Base-by-base conservation (phyloP, 2,329 filamentous ascomycete species). In the Apiospora saccharicola region DNA sequence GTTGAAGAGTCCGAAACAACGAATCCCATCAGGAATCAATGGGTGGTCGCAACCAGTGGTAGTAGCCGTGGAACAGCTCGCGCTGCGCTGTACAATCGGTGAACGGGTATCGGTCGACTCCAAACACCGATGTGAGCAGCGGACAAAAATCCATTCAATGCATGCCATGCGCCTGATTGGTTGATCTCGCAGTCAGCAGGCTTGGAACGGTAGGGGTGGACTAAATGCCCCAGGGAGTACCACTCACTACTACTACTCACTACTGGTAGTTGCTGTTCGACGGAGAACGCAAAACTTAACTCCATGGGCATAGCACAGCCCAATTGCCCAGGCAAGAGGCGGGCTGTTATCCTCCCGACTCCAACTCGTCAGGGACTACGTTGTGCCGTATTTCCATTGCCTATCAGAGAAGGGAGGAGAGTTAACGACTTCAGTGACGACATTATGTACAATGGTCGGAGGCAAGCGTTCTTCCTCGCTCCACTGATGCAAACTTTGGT, bases 281-380 rank as follows among this genome's bases (percentile, higher is more conserved):
- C 53, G 53, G 57, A 64, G 57, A 64, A 64, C 34, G 3, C 57
- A 64, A 61, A 61, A 64, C 57, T 64, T 64, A 64, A 64, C 57
- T 64, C 57, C 53, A 34, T 19, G n/a, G n/a, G n/a, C 24, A 61
- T 34, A n/a, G 57, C 34, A 64, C 41, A 13, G 57, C 34, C 57
- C 34, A 41, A 41, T 61, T 34, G 53, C 53, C 53, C 51, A 57
- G 24, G 51, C 13, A 19, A 57, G 8, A 19, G 51, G 14, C 51
- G 26, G 51, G 26, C 14, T 22, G 26, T 26, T 30, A 14, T 57
- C 51, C 24, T 57, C 14, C 51, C 51, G 26, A 34, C 30, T 30
- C 51, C 34, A 22, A 22, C 53, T 22, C 26, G 10, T 37, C 53
- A 37, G 14, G 53, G 53, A 61, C 26, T 61, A 64, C 30, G 30